Evolutionary conservation across 2,329 filamentous ascomycete genomes (phyloP), one percentile per base, ranked within the genome.

Genomic region (Aspergillus hortae): DNA sequence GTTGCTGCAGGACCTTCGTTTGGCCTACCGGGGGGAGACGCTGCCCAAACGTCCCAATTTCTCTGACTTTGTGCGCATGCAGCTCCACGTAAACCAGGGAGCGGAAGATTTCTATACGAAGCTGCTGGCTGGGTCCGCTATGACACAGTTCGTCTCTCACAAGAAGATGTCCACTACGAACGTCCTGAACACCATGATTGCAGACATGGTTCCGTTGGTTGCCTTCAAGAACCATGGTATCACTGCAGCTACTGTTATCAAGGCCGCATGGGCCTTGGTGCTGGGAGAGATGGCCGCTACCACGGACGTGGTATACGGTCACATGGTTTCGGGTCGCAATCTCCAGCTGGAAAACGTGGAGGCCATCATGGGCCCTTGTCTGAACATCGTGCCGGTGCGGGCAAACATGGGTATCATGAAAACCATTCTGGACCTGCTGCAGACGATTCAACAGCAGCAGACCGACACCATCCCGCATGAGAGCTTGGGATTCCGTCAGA

Each of bases 251-350:
- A 64, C 78, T 0, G 73, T 84, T 2, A 69, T 84, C 32, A 83
- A 82, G 61, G 76, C 80, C 0, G 81, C 81, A 0, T 85, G 82
- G 81, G 77, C 80, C 1, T 75, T 80, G 53, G 75, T 80, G 0
- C 72, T 85, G 6, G 77, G 79, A 0, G 78, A 74, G 21, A 65
- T 83, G 9, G 76, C 79, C 0, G 75, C 72, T 0, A 69, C 64
- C 0, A 67, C 74, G 5, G 82, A 85, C 40, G 74, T 85, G 6
- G 72, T 83, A 3, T 84, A 84, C 51, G 82, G 81, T 6, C 77
- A 83, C 58, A 65, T 78, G 3, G 69, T 82, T 12, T 75, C 78
- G 10, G 77, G 77, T 1, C 76, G 77, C 17, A 75, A 77, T 52
- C 60, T 76, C 1, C 63, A 67, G 2, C 69, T 79, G 1, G 65